phyloP scores from a whole-genome alignment of 129 eudicot species.

The Deinandra increscens region DNA sequence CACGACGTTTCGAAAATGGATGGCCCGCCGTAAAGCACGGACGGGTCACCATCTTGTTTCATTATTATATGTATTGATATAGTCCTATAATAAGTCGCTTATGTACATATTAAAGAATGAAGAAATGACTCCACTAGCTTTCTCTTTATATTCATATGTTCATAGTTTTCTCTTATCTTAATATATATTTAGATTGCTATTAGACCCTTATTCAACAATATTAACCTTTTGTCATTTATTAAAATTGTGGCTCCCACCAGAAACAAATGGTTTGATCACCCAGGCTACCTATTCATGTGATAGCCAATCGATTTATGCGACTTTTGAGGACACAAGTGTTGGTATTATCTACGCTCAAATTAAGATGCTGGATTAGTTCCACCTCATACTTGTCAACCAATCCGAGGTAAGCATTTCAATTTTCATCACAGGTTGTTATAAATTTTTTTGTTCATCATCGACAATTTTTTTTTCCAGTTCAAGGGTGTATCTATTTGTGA shows the following conservation, averaged over 20 bases:
- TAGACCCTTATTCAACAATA: no score
- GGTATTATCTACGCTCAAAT: constrained; percentile 62
- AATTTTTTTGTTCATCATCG: background rate
- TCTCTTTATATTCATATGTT: no score
- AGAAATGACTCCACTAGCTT: no score
- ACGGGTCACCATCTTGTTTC: no score
- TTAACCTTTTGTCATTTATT: background rate
- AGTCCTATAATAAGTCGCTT: no score
- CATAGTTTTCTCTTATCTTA: no score
- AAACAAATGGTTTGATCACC: constrained; percentile 80
- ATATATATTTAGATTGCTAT: no score
- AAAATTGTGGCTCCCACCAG: constrained; percentile 77
- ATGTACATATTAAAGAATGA: no score
- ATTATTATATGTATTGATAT: no score
- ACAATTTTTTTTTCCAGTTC: constrained; percentile 32
- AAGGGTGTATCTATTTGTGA: constrained; percentile 68
- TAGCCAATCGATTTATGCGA: constrained; percentile 73
- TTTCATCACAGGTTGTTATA: background rate
- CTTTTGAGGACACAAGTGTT: constrained; percentile 76
- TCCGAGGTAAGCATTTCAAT: constrained; percentile 51
- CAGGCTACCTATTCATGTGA: constrained; percentile 88
- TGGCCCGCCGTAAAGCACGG: no score
- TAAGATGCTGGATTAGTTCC: constrained; percentile 70
- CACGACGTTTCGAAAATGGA: no score
- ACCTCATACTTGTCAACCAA: constrained; percentile 60